These are phyloP conservation scores for Stromatinia cepivora DNA, from an alignment of 2,329 filamentous ascomycete genomes.

Conservation along the genomic window DNA sequence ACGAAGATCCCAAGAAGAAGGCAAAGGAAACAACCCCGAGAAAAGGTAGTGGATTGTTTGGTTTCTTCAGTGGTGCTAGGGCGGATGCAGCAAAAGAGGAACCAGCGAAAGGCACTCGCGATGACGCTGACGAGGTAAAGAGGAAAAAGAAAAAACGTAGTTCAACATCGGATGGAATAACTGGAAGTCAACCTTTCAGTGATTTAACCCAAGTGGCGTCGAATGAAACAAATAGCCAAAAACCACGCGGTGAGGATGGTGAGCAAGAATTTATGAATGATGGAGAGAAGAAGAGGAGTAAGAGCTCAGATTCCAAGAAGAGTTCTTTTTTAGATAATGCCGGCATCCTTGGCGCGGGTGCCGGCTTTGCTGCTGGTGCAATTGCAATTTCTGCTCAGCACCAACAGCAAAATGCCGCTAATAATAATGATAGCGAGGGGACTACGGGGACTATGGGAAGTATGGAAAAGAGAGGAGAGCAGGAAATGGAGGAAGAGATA, in stretches of 20 bases:
- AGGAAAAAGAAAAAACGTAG: slow-evolving; percentile 40
- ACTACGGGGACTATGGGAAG: slow-evolving; percentile 2
- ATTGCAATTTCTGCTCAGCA: slow-evolving; percentile 41
- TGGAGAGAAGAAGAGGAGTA: slow-evolving; percentile 36
- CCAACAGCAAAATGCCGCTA: slow-evolving; percentile 41
- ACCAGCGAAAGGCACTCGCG: slow-evolving; percentile 32
- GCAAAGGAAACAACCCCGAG: slow-evolving; percentile 43
- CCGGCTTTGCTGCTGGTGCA: slow-evolving; percentile 58
- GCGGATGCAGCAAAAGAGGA: slow-evolving; percentile 36
- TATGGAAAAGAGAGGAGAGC: slow-evolving; percentile 14
- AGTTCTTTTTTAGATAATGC: slow-evolving; percentile 72
- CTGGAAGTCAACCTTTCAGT: slow-evolving; percentile 32
- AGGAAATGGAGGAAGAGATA: slow-evolving; percentile 38
- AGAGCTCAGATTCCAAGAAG: slow-evolving; percentile 41
- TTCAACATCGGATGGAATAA: slow-evolving; percentile 35
- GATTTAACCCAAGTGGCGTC: slow-evolving; percentile 34
- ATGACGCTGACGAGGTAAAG: slow-evolving; percentile 38
- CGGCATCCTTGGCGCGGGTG: slow-evolving; percentile 69
- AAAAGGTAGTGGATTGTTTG: slow-evolving; percentile 49
- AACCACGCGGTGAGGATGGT: slow-evolving; percentile 31
- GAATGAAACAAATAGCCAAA: slow-evolving; percentile 31
- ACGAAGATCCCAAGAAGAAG: slow-evolving; percentile 44
- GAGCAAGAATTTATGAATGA: slow-evolving; percentile 32
- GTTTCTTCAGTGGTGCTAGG: slow-evolving; percentile 42
- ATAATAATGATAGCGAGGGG: slow-evolving; percentile 35